A percentile compares a stretch with the other conserved stretches of the same genome.
phyloP scores from a whole-genome alignment of 2,329 filamentous ascomycete species.

The Chrysoporthe deuterocubensis region DNA sequence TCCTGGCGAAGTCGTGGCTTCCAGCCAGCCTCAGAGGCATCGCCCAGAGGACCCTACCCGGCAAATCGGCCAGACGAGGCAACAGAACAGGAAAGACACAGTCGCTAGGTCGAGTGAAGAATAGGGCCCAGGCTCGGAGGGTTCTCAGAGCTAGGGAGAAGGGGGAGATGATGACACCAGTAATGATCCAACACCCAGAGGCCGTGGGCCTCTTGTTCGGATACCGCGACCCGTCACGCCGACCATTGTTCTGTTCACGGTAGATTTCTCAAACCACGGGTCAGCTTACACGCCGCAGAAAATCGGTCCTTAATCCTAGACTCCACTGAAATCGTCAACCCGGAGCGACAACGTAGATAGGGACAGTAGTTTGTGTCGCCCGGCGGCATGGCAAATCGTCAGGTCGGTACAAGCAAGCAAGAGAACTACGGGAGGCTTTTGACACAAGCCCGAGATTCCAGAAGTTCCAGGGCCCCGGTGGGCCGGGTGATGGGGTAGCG shows the following conservation, averaged over 20 bases:
- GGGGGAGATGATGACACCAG: background rate
- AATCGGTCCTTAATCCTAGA: background rate
- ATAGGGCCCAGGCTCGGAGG: background rate
- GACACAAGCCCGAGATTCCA: background rate
- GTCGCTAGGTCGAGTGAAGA: background rate
- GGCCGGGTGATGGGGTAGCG: background rate
- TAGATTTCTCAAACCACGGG: background rate
- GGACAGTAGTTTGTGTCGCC: background rate
- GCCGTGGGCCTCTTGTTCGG: background rate
- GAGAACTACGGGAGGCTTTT: background rate
- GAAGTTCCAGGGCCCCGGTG: background rate
- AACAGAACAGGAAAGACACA: background rate
- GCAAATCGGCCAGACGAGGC: no score
- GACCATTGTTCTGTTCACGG: background rate
- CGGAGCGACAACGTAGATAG: background rate
- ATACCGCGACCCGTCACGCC: background rate
- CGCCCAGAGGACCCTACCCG: no score
- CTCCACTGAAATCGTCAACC: background rate
- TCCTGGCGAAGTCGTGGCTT: background rate
- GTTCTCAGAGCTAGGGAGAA: background rate
- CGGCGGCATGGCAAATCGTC: background rate
- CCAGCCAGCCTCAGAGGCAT: no score
- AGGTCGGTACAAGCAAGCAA: background rate
- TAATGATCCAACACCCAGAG: background rate
- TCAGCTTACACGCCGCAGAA: conserved; percentile 1